Base-by-base conservation (phyloP, 352 stramenopile genomes). In the Globisporangium takayamanum region DNA sequence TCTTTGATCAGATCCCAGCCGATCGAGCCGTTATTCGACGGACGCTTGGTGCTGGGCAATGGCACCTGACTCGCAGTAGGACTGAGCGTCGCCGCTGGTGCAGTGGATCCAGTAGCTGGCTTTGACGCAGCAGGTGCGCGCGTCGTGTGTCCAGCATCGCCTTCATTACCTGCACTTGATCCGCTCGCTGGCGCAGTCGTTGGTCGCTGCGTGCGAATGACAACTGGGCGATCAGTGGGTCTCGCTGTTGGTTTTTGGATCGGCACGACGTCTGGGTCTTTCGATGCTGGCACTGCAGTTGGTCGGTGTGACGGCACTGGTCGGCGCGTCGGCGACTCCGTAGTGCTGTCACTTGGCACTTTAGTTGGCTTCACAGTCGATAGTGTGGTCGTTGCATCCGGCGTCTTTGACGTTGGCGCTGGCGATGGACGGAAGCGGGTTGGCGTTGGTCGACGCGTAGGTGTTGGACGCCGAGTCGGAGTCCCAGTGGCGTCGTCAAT, bases 1-100 rank as follows among this genome's bases (percentile, higher is more conserved):
- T 57, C 50, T 50, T 50, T 3, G 58, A 66, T 20, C 36, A 51
- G 15, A 50, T 59, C 18, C 41, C 64, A 2, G 49, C 55, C 12
- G 56, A 25, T 25, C 18, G 10, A 42, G 51, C 15, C 30, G 30
- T 36, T 33, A 11, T 61, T 25, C 39, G 50, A 11, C 55, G 48
- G 10, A 47, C 48, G 14, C 48, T 50, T 55, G 37, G 57, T 45
- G 3, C 4, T 55, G 45, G 48, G 7, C 36, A 22, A 11, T 18
- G 42, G 42, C n/a, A 16, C 8, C 15, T 7, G 11, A 20, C 16
- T 63, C 30, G 42, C 39, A 18, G 39, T 44, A 3, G 11, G 39
- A 44, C 39, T 18, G 39, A 44, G 39, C 39, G 39, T 18, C 15
- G 39, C 3, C 39, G 39, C 10, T 44, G 53, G 26, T 22, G 46